Percentiles rank a stretch among this genome's conserved stretches.
Evolutionary conservation across 495 filamentous ascomycete genomes (phyloP).

Genomic region (Neurospora terricola): DNA sequence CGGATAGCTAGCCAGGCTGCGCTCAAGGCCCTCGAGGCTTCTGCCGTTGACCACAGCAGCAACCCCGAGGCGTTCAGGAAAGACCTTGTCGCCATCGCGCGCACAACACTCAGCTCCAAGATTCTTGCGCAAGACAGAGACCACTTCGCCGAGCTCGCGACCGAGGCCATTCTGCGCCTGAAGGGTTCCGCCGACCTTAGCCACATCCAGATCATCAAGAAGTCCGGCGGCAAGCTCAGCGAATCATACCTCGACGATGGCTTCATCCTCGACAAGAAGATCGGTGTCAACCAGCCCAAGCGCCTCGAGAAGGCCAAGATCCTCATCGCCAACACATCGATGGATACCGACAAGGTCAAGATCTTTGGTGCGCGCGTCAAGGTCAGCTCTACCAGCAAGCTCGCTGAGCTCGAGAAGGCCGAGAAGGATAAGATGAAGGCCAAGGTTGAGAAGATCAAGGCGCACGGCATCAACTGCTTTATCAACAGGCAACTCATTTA

Average conservation of each 20-base stretch:
- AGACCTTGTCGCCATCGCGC: slow-evolving; percentile 82
- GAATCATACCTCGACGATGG: slow-evolving; percentile 97
- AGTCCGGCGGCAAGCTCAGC: slow-evolving; percentile 91
- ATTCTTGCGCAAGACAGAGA: slow-evolving; percentile 88
- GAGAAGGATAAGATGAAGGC: slow-evolving; percentile 98
- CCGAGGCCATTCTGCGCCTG: slow-evolving; percentile 82
- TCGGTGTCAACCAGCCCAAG: slow-evolving; percentile 97
- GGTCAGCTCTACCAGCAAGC: slow-evolving; percentile 87
- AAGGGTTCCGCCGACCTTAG: slow-evolving; percentile 89
- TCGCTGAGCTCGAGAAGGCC: slow-evolving; percentile 93
- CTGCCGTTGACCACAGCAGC: slow-evolving; percentile 80
- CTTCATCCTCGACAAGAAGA: slow-evolving; percentile 97
- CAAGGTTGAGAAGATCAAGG: slow-evolving; percentile 98
- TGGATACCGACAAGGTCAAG: slow-evolving; percentile 99
- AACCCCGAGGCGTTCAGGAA: slow-evolving; percentile 74
- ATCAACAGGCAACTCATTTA: slow-evolving; percentile 98
- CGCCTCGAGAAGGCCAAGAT: slow-evolving; percentile 96
- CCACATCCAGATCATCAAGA: slow-evolving; percentile 99
- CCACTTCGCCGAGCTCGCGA: slow-evolving; percentile 85
- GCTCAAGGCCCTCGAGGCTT: slow-evolving; percentile 68
- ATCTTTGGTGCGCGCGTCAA: slow-evolving; percentile 96
- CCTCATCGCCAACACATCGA: slow-evolving; percentile 90
- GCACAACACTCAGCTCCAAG: slow-evolving; percentile 97
- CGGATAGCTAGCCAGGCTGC: slow-evolving; percentile 90
- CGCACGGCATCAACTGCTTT: slow-evolving; percentile 99